phyloP scores from a whole-genome alignment of 305 asterid species.

The Solanum hybrid region DNA sequence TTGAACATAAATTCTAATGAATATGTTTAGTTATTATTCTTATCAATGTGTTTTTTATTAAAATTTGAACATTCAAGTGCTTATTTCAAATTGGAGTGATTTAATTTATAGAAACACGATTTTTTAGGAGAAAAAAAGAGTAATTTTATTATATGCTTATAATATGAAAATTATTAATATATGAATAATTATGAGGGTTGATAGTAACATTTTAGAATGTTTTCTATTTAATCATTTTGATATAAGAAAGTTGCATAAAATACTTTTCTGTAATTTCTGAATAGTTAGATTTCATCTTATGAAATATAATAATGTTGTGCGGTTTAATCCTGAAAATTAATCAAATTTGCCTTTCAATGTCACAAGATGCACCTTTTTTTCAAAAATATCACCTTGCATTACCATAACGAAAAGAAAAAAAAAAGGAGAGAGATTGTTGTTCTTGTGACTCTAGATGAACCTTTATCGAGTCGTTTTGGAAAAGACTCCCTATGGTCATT shows the following conservation, averaged over 20 bases:
- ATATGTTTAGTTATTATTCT: not conserved
- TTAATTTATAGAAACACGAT: not conserved
- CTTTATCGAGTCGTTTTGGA: not conserved
- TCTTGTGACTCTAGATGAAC: not conserved
- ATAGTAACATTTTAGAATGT: not conserved
- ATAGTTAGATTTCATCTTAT: not conserved
- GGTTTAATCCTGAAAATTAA: not conserved
- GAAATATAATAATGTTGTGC: not conserved
- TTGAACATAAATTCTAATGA: not conserved
- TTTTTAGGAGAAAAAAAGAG: not conserved
- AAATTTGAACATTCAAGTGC: not conserved
- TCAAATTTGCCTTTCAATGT: not conserved
- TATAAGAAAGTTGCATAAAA: not conserved
- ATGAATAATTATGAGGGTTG: not conserved
- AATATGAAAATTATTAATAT: not conserved
- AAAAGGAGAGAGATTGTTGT: not conserved
- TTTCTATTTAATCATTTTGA: not conserved
- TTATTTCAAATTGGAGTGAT: not conserved
- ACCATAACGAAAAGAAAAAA: not conserved
- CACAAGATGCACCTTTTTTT: not conserved
- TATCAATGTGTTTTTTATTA: not conserved
- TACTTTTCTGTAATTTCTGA: not conserved
- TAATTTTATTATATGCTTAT: not conserved
- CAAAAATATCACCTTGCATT: not conserved
- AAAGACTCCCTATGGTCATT: not conserved